Percentiles rank a stretch among this genome's conserved stretches.
Conservation (phyloP, 306 rosid genomes). For the Alnus glutinosa region DNA sequence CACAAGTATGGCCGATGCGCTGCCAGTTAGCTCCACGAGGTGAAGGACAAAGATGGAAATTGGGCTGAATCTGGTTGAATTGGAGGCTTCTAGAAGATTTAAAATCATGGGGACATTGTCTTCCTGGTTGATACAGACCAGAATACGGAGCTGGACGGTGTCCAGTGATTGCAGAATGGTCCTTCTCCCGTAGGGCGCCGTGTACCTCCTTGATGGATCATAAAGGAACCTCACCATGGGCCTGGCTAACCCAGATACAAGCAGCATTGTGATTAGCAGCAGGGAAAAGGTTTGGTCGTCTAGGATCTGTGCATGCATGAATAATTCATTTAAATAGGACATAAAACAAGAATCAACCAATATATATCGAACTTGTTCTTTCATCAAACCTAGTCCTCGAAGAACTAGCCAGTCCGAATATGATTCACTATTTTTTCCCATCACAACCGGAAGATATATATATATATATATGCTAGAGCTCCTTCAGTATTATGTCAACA, state of each 20-base stretch:
- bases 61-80: conserved; percentile 4
- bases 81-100: conserved; percentile 23
- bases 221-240: conserved; percentile 5
- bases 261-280: not conserved
- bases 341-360: too few relatives aligned
- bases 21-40: conserved; percentile 15
- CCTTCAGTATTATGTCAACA: too few relatives aligned
- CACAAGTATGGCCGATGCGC: conserved; percentile 6
- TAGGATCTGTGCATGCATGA: not conserved
- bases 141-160: not conserved
- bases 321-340: too few relatives aligned
- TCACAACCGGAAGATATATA: too few relatives aligned
- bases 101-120: conserved; percentile 12
- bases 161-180: not conserved
- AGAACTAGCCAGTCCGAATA: too few relatives aligned
- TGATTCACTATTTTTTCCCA: too few relatives aligned
- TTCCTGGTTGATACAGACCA: conserved; percentile 10
- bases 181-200: not conserved
- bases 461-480: too few relatives aligned
- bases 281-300: not conserved
- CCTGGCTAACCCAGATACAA: conserved; percentile 17
- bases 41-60: conserved; percentile 11
- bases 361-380: too few relatives aligned
- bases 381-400: too few relatives aligned
- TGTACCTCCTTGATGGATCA: conserved; percentile 24